Conservation (phyloP, 2,329 filamentous ascomycete species). For the Pyricularia pennisetigena region DNA sequence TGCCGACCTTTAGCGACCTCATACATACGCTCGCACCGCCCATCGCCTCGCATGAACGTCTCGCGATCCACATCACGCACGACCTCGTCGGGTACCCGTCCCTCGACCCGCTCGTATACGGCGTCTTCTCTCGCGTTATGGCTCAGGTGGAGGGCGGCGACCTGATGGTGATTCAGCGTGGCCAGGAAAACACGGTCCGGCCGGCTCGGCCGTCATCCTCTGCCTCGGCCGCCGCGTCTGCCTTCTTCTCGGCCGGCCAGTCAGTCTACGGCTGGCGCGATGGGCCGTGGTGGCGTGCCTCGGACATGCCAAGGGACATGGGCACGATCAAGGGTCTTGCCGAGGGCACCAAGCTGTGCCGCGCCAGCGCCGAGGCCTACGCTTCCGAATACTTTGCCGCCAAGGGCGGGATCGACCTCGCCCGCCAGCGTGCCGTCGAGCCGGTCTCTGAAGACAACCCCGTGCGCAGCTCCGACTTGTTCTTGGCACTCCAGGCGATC, state of each 20-base stretch:
- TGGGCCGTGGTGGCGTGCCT: slow-evolving; percentile 90
- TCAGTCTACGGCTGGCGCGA: slow-evolving; percentile 70
- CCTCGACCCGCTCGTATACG: slow-evolving; percentile 84
- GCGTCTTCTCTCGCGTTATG: slow-evolving; percentile 92
- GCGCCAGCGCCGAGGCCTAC: slow-evolving; percentile 82
- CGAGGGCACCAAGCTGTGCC: slow-evolving; percentile 84
- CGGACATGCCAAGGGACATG: slow-evolving; percentile 60
- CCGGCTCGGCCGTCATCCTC: neutral
- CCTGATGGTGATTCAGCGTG: slow-evolving; percentile 85
- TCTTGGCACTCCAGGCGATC: slow-evolving; percentile 89
- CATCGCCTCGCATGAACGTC: slow-evolving; percentile 91
- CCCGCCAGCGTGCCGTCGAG: slow-evolving; percentile 70
- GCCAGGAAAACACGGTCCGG: slow-evolving; percentile 49
- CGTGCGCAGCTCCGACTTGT: slow-evolving; percentile 86
- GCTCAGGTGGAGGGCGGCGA: slow-evolving; percentile 97
- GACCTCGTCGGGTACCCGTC: slow-evolving; percentile 91
- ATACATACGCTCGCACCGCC: slow-evolving; percentile 92
- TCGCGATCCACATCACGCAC: slow-evolving; percentile 95
- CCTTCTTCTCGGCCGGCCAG: slow-evolving; percentile 37
- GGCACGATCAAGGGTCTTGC: slow-evolving; percentile 69
- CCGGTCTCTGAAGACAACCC: slow-evolving; percentile 77
- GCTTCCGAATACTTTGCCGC: slow-evolving; percentile 73
- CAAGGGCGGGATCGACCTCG: slow-evolving; percentile 69
- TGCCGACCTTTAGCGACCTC: slow-evolving; percentile 91
- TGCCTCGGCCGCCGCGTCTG: slow-evolving; percentile 17